These are phyloP conservation scores for Leccinum glutinopallens DNA, from an alignment of 1,284 basidiomycete genomes.

Conservation along the genomic window DNA sequence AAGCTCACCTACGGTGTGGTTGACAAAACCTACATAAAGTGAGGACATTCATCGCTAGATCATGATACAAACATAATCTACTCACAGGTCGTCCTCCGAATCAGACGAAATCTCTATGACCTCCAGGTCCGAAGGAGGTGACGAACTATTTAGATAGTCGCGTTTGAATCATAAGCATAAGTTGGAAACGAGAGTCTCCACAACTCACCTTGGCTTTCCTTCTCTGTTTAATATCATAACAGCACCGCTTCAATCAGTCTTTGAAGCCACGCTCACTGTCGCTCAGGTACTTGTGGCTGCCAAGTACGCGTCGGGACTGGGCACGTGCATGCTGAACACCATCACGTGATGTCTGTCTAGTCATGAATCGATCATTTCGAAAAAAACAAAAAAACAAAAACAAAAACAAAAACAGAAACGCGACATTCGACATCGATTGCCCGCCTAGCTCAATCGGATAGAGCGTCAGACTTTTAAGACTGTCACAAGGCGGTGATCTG, in stretches of 20 bases:
- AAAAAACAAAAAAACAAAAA: no score
- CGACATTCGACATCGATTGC: conserved; percentile 31
- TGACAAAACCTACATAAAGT: conserved; percentile 17
- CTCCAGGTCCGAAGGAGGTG: conserved; percentile 18
- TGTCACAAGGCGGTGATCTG: conserved; percentile 47
- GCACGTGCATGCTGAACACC: conserved; percentile 21
- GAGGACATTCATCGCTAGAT: not conserved
- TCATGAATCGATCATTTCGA: not conserved
- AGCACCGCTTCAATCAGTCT: not conserved
- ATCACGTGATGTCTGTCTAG: conserved; percentile 16
- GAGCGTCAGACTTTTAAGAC: conserved; percentile 66
- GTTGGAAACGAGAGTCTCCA: not conserved
- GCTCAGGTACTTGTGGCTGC: not conserved
- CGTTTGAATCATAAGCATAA: not conserved
- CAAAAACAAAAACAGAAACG: no score
- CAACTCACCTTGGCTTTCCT: conserved; percentile 19
- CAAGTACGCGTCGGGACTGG: conserved; percentile 9
- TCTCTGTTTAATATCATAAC: conserved; percentile 16
- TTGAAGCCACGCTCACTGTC: not conserved
- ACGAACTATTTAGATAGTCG: not conserved
- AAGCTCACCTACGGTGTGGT: conserved; percentile 18
- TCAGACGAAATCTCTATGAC: conserved; percentile 59
- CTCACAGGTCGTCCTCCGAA: conserved; percentile 43
- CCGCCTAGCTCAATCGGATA: conserved; percentile 87
- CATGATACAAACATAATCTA: not conserved